Conservation (phyloP, 192 early-diverging fungal species). For the Chytriomyces confervae region DNA sequence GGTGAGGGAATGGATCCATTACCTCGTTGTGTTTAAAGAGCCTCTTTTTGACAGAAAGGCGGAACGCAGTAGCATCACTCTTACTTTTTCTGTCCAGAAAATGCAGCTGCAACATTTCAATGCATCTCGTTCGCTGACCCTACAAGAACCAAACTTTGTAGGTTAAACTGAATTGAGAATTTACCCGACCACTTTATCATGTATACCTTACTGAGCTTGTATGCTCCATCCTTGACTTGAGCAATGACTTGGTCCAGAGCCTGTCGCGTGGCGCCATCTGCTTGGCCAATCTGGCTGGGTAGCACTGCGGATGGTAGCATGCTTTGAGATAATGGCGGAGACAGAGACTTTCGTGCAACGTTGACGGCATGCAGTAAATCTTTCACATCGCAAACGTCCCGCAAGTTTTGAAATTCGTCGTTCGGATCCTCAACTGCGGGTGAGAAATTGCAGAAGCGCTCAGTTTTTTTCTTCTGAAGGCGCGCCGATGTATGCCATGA, state of each 20-base stretch:
- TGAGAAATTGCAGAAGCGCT: background rate
- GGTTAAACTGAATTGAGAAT: conserved; percentile 5
- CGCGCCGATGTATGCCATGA: no score
- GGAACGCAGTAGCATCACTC: conserved; percentile 59
- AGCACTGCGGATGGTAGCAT: background rate
- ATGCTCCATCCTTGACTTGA: conserved; percentile 58
- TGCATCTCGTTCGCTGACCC: conserved; percentile 81
- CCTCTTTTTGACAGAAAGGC: conserved; percentile 83
- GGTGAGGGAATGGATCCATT: background rate
- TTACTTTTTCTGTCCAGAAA: conserved; percentile 59
- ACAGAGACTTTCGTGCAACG: conserved; percentile 64
- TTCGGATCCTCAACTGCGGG: conserved; percentile 90
- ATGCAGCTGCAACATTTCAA: conserved; percentile 78
- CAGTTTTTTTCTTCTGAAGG: conserved; percentile 7
- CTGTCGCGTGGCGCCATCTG: background rate
- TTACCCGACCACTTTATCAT: background rate
- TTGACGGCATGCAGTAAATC: conserved; percentile 55
- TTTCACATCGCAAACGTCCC: conserved; percentile 83
- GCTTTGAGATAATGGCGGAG: conserved; percentile 40
- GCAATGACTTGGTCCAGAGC: conserved; percentile 60
- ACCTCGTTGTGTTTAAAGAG: conserved; percentile 80
- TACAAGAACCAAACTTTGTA: conserved; percentile 34
- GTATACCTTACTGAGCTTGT: conserved; percentile 78
- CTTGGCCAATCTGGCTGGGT: background rate
- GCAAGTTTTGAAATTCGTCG: conserved; percentile 83